Percentiles rank a stretch among this genome's conserved stretches.
Conservation (phyloP, 2,329 filamentous ascomycete species). For the Ascochyta koolunga region DNA sequence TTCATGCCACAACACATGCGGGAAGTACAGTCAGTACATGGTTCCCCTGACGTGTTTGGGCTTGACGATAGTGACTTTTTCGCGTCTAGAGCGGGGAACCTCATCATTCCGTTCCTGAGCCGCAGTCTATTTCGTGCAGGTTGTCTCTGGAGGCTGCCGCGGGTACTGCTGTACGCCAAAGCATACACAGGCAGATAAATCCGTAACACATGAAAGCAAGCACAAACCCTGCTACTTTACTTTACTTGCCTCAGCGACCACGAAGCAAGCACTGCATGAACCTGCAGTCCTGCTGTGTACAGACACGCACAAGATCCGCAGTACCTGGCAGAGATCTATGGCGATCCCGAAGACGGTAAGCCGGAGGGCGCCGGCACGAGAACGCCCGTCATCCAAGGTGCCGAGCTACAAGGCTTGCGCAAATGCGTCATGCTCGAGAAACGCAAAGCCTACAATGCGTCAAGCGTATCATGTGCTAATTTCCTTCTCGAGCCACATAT, state of each 20-base stretch:
- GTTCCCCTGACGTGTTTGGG: constrained; percentile 3
- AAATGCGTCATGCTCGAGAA: constrained; percentile 1
- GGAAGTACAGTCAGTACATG: not conserved
- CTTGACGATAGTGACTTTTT: constrained; percentile 6
- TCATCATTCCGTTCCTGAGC: constrained; percentile 14
- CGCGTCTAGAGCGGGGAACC: constrained; percentile 7
- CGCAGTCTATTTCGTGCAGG: not conserved
- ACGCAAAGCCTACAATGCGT: constrained; percentile 1
- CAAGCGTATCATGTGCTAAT: too few species aligned
- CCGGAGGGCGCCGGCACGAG: constrained; percentile 16
- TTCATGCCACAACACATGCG: constrained; percentile 8
- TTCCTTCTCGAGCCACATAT: constrained; percentile 9
- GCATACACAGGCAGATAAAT: not conserved
- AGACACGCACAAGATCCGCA: constrained; percentile 9
- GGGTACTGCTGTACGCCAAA: not conserved
- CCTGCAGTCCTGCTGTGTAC: not conserved
- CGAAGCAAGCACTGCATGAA: constrained; percentile 1
- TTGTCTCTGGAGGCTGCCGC: not conserved
- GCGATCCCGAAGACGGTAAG: constrained; percentile 18
- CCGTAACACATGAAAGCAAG: not conserved
- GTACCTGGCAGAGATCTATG: constrained; percentile 30
- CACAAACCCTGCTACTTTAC: not conserved
- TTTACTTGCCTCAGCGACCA: constrained; percentile 3
- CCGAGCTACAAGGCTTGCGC: not conserved
- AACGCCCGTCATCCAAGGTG: not conserved